These are phyloP conservation scores for Carex sylvatica DNA, from an alignment of 202 grass and related monocot species.

Conservation along the genomic window DNA sequence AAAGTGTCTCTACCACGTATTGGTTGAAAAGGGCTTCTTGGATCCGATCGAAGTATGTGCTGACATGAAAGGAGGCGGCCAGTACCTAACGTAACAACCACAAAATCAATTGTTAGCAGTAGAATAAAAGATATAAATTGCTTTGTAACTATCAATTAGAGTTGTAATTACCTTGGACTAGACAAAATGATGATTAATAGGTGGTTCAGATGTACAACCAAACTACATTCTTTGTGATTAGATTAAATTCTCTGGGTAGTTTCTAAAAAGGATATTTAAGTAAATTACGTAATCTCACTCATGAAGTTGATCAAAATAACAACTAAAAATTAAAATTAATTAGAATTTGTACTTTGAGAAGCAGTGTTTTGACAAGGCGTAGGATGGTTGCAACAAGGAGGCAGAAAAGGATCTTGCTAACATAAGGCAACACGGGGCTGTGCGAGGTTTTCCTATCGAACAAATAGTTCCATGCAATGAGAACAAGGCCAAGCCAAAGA, in stretches of 20 bases:
- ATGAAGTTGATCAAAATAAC: not conserved
- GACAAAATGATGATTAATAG: not conserved
- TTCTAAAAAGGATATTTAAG: not conserved
- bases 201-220: not conserved
- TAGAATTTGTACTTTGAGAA: conserved; percentile 51
- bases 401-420: conserved; percentile 74
- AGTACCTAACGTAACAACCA: conserved; percentile 32
- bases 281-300: not conserved
- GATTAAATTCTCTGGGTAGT: not conserved
- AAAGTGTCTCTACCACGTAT: conserved; percentile 77
- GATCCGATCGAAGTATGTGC: conserved; percentile 87
- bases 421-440: conserved; percentile 51
- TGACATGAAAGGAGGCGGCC: conserved; percentile 81
- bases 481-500: conserved; percentile 79
- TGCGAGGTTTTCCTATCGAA: conserved; percentile 48
- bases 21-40: conserved; percentile 86
- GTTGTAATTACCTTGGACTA: not conserved
- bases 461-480: conserved; percentile 71
- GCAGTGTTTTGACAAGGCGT: conserved; percentile 73
- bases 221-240: not conserved
- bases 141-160: not conserved
- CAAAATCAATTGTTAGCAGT: not conserved
- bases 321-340: conserved; percentile 11
- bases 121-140: not conserved
- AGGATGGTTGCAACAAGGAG: conserved; percentile 55